Evolutionary conservation across 176 grass and related monocot species (phyloP).

Genomic region (Lolium rigidum): DNA sequence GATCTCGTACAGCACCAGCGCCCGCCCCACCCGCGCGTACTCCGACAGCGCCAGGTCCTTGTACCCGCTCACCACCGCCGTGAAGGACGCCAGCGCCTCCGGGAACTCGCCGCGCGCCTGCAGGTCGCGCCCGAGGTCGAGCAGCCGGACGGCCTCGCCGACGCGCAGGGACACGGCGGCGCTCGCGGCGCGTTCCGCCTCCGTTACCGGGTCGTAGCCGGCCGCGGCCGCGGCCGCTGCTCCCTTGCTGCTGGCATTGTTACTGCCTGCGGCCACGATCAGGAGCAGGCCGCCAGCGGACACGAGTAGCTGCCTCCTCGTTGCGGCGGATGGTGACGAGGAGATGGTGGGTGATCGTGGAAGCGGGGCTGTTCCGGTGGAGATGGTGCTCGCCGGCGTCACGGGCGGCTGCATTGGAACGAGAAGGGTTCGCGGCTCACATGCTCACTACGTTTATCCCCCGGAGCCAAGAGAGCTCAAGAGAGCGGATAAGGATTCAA

Average conservation of each 20-base stretch:
- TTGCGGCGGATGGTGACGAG: not conserved
- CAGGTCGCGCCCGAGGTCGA: conserved; percentile 48
- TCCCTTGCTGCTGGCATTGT: not conserved
- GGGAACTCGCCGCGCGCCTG: conserved; percentile 89
- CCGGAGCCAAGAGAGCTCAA: not conserved
- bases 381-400: conserved; percentile 12
- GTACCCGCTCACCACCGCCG: conserved; percentile 53
- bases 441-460: not conserved
- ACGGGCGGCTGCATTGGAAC: not conserved
- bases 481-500: conserved; percentile 47
- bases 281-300: conserved; percentile 47
- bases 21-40: conserved; percentile 91
- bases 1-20: conserved; percentile 91
- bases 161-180: conserved; percentile 59
- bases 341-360: not conserved
- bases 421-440: conserved; percentile 25
- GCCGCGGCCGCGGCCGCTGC: not conserved
- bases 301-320: conserved; percentile 49
- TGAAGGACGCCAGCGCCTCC: conserved; percentile 74
- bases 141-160: conserved; percentile 54
- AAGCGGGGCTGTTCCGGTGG: not conserved
- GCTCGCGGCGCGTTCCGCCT: conserved; percentile 60
- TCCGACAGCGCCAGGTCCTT: conserved; percentile 61
- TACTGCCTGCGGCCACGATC: not conserved
- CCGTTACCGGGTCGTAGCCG: conserved; percentile 62